phyloP scores from a whole-genome alignment of 2,329 filamentous ascomycete species.

The Rosellinia necatrix region DNA sequence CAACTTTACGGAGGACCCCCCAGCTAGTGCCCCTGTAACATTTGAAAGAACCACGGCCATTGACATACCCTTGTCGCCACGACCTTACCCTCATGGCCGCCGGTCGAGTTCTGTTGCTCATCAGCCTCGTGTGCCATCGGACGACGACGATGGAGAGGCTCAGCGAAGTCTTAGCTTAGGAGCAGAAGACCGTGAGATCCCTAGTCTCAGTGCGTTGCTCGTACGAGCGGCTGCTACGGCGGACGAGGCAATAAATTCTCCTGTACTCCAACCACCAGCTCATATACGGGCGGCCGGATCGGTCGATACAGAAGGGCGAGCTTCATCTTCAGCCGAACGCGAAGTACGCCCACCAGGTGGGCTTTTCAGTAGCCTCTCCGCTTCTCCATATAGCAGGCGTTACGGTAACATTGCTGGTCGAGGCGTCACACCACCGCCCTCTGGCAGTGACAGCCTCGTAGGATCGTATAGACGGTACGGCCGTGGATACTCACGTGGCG shows the following conservation, averaged over 20 bases:
- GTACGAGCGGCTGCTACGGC: constrained; percentile 48
- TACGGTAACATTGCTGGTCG: constrained; percentile 47
- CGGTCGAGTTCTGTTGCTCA: constrained; percentile 73
- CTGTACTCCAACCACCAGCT: constrained; percentile 48
- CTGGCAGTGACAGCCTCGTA: constrained; percentile 42
- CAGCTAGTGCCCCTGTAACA: constrained; percentile 44
- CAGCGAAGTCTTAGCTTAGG: constrained; percentile 72
- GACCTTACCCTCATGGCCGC: constrained; percentile 59
- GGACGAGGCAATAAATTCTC: constrained; percentile 41
- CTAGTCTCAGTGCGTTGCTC: constrained; percentile 67
- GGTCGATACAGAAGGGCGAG: constrained; percentile 47
- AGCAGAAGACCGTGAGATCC: constrained; percentile 65
- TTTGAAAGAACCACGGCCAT: constrained; percentile 67
- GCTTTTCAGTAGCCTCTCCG: constrained; percentile 46
- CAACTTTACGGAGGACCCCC: constrained; percentile 42
- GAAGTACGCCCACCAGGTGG: constrained; percentile 54
- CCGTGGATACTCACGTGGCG: constrained; percentile 43
- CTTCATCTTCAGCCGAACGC: constrained; percentile 44
- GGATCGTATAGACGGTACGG: constrained; percentile 41
- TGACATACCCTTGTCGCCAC: constrained; percentile 74
- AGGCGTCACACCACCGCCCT: constrained; percentile 39
- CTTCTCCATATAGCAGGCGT: constrained; percentile 53
- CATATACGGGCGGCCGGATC: constrained; percentile 47
- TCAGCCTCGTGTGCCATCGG: constrained; percentile 57
- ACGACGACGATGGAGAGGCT: constrained; percentile 65